Evolutionary conservation across 805 yeast species (phyloP).

Genomic region (Lachancea sp.): DNA sequence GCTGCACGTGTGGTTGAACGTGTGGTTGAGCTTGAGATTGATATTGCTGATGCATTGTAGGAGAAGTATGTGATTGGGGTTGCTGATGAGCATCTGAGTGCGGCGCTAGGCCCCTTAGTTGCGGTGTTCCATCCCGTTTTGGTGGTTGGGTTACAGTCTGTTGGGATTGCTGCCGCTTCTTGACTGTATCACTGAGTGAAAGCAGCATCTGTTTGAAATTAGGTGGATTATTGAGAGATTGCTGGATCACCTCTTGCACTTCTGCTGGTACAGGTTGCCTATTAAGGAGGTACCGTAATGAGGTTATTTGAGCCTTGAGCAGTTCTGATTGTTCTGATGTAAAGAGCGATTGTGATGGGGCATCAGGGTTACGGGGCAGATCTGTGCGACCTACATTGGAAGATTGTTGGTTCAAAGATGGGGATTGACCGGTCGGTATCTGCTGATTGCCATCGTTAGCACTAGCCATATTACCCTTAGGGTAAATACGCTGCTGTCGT

Average conservation of each 20-base stretch:
- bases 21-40: not conserved
- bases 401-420: not conserved
- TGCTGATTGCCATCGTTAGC: not conserved
- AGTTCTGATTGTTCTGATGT: conserved; percentile 29
- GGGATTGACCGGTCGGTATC: not conserved
- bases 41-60: not conserved
- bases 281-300: conserved; percentile 29
- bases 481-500: not conserved
- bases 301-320: conserved; percentile 32
- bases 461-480: not conserved
- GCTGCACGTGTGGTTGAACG: not conserved
- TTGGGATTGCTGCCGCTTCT: conserved; percentile 12
- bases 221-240: conserved; percentile 30
- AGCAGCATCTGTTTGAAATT: conserved; percentile 30
- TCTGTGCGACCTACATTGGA: not conserved
- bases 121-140: not conserved
- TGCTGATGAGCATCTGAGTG: conserved; percentile 1
- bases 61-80: not conserved
- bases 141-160: not conserved
- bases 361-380: not conserved
- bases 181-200: conserved; percentile 28
- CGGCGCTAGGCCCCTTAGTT: no score
- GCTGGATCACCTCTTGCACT: conserved; percentile 25
- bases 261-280: conserved; percentile 28
- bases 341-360: conserved; percentile 13